Base-by-base conservation (phyloP, 2,329 filamentous ascomycete species). In the Hypomyces rosellus region DNA sequence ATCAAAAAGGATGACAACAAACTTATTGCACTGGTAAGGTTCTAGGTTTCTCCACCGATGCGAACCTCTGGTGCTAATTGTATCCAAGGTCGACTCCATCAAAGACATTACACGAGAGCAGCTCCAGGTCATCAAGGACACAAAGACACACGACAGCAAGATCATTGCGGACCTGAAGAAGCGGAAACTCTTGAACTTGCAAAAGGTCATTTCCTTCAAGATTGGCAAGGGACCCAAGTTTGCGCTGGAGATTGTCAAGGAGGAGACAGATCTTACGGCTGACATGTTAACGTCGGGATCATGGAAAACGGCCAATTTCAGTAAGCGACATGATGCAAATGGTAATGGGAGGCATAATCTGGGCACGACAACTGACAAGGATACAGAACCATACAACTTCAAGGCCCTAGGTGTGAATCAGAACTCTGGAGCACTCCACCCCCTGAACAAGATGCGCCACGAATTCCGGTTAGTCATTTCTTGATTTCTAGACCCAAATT, bases 261-360 rank as follows among this genome's bases (percentile, higher is more conserved):
- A 97, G 73, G 89, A 95, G 71, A 96, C 93, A 40, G 93, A 99
- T 66, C 74, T 99, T 64, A 97, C 93, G 11, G 86, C 84, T 47
- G 93, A 99, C 51, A 96, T 99, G 88, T 76, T 99, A 57, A 76
- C 84, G 43, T 86, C 77, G 58, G 92, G 92, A 40, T 82, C 88
- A 15, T 99, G 93, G 93, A 92, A 96, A 76, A 88, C 86, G 38
- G 89, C 88, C 8, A 82, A 85, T 57, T 92, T 97, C 78, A 97
- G 53, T 54, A 12, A 48, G 53, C 45, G 91, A 82, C 72, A 70
- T 2, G 11, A 3, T 7, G 5, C 11, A 16, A 5, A 3, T 12
- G 2, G 14, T 44, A 33, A 2, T 14, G 20, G n/a, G 22, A 3
- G 22, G 3, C 15, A 14, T 12, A 34, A 20, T 11, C 15, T 45